Evolutionary conservation across 352 stramenopile species (phyloP).

Genomic region (Phytophthora europaea): DNA sequence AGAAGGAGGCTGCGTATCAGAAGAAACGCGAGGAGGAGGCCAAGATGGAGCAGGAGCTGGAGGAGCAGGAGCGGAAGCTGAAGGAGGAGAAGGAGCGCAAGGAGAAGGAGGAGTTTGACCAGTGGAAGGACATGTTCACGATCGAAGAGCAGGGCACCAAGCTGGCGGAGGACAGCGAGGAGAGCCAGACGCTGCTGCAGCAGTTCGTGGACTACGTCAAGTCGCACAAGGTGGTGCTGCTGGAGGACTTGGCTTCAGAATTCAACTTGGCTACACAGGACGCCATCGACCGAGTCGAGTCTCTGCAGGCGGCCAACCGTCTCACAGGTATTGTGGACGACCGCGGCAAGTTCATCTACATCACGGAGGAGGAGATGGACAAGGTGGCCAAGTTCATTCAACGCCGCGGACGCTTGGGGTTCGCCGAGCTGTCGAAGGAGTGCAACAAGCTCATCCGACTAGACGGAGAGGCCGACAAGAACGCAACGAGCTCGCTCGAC

Average conservation of each 20-base stretch:
- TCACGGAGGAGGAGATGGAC: constrained; percentile 84
- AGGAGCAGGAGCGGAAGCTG: constrained; percentile 56
- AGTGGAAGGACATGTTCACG: constrained; percentile 83
- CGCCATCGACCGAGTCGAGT: constrained; percentile 70
- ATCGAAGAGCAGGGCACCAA: constrained; percentile 76
- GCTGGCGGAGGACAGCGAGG: constrained; percentile 60
- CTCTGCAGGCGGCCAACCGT: constrained; percentile 60
- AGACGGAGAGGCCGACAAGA: constrained; percentile 51
- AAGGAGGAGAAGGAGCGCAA: constrained; percentile 66
- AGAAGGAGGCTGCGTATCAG: constrained; percentile 67
- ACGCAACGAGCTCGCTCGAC: constrained; percentile 52
- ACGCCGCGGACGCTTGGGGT: constrained; percentile 66
- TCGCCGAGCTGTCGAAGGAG: constrained; percentile 75
- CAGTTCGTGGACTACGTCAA: constrained; percentile 83
- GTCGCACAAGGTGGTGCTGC: constrained; percentile 78
- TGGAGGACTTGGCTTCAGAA: constrained; percentile 75
- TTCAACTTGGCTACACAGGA: constrained; percentile 78
- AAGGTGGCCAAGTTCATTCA: constrained; percentile 78
- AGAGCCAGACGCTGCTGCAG: constrained; percentile 71
- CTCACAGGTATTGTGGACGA: constrained; percentile 84
- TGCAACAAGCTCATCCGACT: constrained; percentile 85
- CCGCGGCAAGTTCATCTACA: constrained; percentile 86
- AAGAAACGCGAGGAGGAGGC: constrained; percentile 74
- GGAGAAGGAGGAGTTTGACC: constrained; percentile 79
- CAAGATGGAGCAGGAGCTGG: constrained; percentile 52